Base-by-base conservation (phyloP, 371 early-diverging fungal genomes). In the Circinella minor region DNA sequence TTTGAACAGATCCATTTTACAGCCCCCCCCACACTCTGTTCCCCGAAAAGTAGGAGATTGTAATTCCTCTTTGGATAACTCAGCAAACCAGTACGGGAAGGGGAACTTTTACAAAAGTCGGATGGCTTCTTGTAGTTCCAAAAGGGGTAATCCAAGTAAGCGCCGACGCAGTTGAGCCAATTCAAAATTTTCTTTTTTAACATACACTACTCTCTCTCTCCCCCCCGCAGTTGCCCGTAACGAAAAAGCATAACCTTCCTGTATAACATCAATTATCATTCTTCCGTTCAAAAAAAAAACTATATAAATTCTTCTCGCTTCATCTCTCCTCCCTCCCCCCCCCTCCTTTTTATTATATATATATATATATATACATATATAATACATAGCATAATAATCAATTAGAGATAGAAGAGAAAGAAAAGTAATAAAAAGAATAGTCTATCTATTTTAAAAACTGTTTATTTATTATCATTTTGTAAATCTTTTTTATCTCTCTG, bases 61-160 rank as follows among this genome's bases (percentile, higher is more conserved):
- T 59, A 47, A 59, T n/a, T 48, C 57, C 51, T 15, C 15, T 51
- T 38, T 27, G 6, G 48, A 60, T 60, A 67, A 67, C 68, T 67
- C 68, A 67, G 68, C 68, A 67, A 67, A 67, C 68, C 61, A 61
- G 49, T 61, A 47, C 46, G 61, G 68, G 27, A 34, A 43, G 61
- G 68, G 61, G 61, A 18, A 63, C 8, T 43, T 43, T 43, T 15
- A 48, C 46, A 49, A 47, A 61, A 67, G 68, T 67, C 68, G 68
- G 68, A 67, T 67, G 27, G 61, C 68, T 67, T 67, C 61, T 67
- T 59, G 61, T 61, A 15, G 18, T 67, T 43, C 68, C 68, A 67
- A 67, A 67, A 67, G 68, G 68, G 57, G 57, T 34, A 57, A 57
- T 57, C 57, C 20, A 5, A 43, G 57, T 57, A 65, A 47, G 34